Percentiles rank a stretch among this genome's conserved stretches.
Evolutionary conservation across 164 flowering plant species (phyloP).

Genomic region (Paratinospora sagittata): DNA sequence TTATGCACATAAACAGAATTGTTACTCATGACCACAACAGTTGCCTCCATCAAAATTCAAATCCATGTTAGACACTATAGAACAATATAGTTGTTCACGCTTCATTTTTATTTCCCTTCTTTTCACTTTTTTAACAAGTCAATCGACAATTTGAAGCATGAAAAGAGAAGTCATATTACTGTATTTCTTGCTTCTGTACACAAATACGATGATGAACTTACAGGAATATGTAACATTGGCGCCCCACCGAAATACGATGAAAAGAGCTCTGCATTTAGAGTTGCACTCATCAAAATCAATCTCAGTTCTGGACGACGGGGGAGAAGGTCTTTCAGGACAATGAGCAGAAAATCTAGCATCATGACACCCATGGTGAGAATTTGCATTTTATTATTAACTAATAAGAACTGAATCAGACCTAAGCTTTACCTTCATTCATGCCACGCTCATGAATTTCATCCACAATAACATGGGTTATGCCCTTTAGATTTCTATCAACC

Average conservation of each 20-base stretch:
- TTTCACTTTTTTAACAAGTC: background rate
- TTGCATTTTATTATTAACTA: background rate
- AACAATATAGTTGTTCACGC: background rate
- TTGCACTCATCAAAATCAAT: conserved; percentile 92
- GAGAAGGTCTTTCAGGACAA: conserved; percentile 87
- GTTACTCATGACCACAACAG: background rate
- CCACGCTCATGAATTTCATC: conserved; percentile 96
- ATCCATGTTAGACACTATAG: background rate
- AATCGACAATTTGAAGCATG: background rate
- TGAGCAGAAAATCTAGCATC: conserved; percentile 78
- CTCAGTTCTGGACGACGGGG: conserved; percentile 85
- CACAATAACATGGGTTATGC: conserved; percentile 74
- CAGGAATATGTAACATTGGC: conserved; percentile 84
- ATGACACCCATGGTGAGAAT: conserved; percentile 20
- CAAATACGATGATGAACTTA: conserved; percentile 37
- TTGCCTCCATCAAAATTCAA: background rate
- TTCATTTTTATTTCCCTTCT: background rate
- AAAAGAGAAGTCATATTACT: background rate
- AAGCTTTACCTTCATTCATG: conserved; percentile 77
- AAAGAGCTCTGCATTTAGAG: conserved; percentile 85
- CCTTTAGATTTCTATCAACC: conserved; percentile 67
- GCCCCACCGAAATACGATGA: conserved; percentile 87
- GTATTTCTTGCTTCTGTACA: background rate
- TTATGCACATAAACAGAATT: background rate
- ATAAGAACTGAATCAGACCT: background rate